Conservation (phyloP, 148 eudicot species). For the Rhododendron mucronatum region DNA sequence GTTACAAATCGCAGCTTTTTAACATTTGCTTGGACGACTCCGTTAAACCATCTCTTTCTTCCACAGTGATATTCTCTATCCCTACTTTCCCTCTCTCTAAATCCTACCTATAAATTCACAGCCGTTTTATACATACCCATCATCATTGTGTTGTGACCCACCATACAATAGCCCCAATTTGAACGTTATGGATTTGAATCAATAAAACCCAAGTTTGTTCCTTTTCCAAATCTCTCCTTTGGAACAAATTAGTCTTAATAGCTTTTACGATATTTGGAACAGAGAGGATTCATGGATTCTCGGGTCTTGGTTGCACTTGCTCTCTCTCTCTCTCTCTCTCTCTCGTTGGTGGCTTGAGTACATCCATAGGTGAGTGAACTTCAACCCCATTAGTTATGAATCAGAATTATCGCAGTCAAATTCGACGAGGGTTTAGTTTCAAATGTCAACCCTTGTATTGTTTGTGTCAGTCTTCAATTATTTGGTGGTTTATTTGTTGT, state of each 20-base stretch:
- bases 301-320: slow-evolving; percentile 91
- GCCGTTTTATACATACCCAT: background rate
- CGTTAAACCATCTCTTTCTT: slow-evolving; percentile 35
- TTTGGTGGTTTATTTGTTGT: background rate
- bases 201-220: background rate
- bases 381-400: background rate
- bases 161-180: background rate
- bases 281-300: slow-evolving; percentile 56
- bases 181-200: background rate
- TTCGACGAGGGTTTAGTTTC: background rate
- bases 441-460: background rate
- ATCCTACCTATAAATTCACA: background rate
- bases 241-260: slow-evolving; percentile 1
- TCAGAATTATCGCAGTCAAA: background rate
- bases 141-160: background rate
- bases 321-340: slow-evolving; percentile 91
- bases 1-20: background rate
- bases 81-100: background rate
- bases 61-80: slow-evolving; percentile 6
- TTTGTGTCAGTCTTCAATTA: too few relatives aligned
- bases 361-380: slow-evolving; percentile 61
- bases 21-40: slow-evolving; percentile 9
- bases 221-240: background rate
- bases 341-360: slow-evolving; percentile 92
- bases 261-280: slow-evolving; percentile 4